Percentiles rank a stretch among this genome's conserved stretches.
Conservation (phyloP, 2,329 filamentous ascomycete genomes). For the Apiospora sp. region DNA sequence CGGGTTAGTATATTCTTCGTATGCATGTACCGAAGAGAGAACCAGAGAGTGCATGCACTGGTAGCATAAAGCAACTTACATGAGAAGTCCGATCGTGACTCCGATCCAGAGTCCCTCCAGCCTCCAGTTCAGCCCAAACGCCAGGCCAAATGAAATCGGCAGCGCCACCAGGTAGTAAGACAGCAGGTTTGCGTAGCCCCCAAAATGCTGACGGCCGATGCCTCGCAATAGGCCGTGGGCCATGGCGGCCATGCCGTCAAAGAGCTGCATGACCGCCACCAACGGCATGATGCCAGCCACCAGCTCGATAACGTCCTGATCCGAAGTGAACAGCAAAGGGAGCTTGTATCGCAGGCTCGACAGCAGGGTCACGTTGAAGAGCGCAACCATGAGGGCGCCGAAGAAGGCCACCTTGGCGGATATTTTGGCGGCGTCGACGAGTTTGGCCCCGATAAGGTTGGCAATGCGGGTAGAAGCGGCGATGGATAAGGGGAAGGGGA, state of each 20-base stretch:
- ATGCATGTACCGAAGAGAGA: background rate
- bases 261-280: constrained; percentile 88
- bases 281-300: constrained; percentile 78
- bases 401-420: constrained; percentile 79
- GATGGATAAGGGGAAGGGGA: constrained; percentile 91
- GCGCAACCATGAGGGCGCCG: constrained; percentile 73
- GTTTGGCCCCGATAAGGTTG: constrained; percentile 87
- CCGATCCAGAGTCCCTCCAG: constrained; percentile 84
- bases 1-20: constrained; percentile 22
- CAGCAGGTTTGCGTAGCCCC: constrained; percentile 86
- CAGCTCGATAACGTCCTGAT: constrained; percentile 72
- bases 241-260: constrained; percentile 80
- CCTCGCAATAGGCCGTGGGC: constrained; percentile 88
- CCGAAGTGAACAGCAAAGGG: constrained; percentile 79
- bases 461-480: constrained; percentile 88
- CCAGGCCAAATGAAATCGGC: constrained; percentile 80
- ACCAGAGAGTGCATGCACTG: background rate
- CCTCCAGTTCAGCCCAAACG: constrained; percentile 80
- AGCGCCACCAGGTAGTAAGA: constrained; percentile 88
- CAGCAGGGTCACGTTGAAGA: constrained; percentile 79
- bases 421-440: constrained; percentile 81
- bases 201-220: constrained; percentile 87
- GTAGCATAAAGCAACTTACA: constrained; percentile 52
- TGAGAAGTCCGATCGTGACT: constrained; percentile 73
- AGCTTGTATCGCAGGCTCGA: constrained; percentile 74